Evolutionary conservation across 305 asterid species (phyloP).

Genomic region (Ajuga reptans): DNA sequence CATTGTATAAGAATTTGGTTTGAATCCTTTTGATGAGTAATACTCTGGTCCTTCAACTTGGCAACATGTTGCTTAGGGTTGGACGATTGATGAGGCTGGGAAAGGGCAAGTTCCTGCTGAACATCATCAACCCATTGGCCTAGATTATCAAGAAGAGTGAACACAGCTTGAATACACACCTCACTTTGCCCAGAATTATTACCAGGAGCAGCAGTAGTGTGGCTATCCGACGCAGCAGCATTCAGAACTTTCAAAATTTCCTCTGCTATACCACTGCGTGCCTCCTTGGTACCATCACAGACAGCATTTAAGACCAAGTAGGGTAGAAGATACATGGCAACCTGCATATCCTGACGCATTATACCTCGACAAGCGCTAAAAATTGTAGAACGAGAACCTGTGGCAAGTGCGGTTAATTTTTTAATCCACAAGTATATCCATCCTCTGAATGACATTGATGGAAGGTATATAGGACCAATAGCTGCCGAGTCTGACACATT

Average conservation of each 20-base stretch:
- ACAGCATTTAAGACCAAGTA: constrained; percentile 84
- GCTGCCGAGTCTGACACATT: constrained; percentile 55
- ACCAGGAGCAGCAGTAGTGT: constrained; percentile 45
- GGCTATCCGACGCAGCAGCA: constrained; percentile 68
- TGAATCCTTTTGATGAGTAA: constrained; percentile 33
- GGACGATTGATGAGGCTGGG: constrained; percentile 62
- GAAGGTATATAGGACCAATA: constrained; percentile 75
- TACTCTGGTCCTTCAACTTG: constrained; percentile 52
- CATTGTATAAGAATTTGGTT: constrained; percentile 67
- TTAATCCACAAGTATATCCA: constrained; percentile 83
- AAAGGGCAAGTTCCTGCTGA: constrained; percentile 79
- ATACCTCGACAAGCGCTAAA: constrained; percentile 95
- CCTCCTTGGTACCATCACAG: constrained; percentile 86
- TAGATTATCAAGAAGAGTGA: constrained; percentile 90
- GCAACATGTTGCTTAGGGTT: constrained; percentile 48
- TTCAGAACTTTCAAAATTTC: constrained; percentile 83
- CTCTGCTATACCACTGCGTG: constrained; percentile 73
- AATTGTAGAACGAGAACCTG: constrained; percentile 75
- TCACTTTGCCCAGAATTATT: constrained; percentile 70
- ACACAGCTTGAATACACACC: constrained; percentile 95
- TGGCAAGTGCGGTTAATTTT: constrained; percentile 78
- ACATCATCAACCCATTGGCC: constrained; percentile 99
- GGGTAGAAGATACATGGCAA: constrained; percentile 91
- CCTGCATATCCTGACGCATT: constrained; percentile 92
- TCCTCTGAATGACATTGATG: constrained; percentile 83